Base-by-base conservation (phyloP, 129 eudicot genomes). In the Helianthus tuberosus region DNA sequence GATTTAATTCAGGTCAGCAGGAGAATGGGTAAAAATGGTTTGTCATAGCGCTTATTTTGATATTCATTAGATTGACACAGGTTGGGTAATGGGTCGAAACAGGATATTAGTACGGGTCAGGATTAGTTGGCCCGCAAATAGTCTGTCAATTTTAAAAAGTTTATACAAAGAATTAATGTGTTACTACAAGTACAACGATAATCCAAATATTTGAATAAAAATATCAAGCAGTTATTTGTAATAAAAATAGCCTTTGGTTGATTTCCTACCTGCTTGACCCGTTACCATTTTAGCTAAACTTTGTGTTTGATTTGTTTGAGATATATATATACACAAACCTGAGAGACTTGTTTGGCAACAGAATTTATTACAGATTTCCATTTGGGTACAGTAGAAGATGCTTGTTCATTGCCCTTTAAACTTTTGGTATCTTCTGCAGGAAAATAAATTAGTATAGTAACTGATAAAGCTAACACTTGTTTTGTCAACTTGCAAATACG, bases 281-380 rank as follows among this genome's bases (percentile, higher is more conserved):
- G 16, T 62, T 35, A 47, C 47, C 23, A 32, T 35, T 35, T 35
- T 13, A 62, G 25, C 47, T 7, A 32, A 17, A 15, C 11, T n/a
- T 35, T 25, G 65, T 17, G 11, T 52, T 59, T 15, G 27, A 7
- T 29, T 32, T 5, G 16, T 69, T 15, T 35, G 6, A 35, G 16
- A 17, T n/a, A 38, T 14, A 51, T 50, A 7, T 32, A 51, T 50
- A 7, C 25, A 81, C 89, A 47, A 79, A 90, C 99, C 95, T 94
- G 97, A 65, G 96, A 86, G 52, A 94, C 93, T 50, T 91, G 99
- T 74, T 88, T 94, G 57, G 99, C 92, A 35, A 94, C 86, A 64
- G 91, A 86, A 80, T 91, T 87, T 46, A 91, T 15, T 16, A 94
- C 76, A 17, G 96, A 84, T 79, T 84, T 94, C 97, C 97, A 94